Evolutionary conservation across 768 basidiomycete genomes (phyloP), one percentile per base, ranked within the genome.

Genomic region (Sporobolomyces pararoseus): DNA sequence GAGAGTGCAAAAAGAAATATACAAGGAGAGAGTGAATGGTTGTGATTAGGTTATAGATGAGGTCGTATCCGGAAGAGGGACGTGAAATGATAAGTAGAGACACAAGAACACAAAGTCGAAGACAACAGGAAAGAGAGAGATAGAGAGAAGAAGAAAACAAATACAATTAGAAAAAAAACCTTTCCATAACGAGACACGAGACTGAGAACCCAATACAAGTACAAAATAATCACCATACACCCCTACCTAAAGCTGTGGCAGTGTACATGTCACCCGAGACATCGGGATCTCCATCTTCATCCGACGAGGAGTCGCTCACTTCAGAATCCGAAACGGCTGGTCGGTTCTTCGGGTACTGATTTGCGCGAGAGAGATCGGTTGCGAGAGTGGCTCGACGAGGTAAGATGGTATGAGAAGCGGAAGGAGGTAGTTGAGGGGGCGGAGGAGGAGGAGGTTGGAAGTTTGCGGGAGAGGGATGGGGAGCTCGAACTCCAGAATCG

Each of bases 301-400:
- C 68, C 23, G 54, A 55, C 17, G 63, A 63, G 21, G 50, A 60
- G 21, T 65, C 44, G 58, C 68, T 70, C 32, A 70, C 25, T 42
- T 70, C 68, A 19, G 68, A 70, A 1, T 65, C 63, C 7, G 50
- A 39, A 6, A 47, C 63, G 47, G 19, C 49, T 14, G 17, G 35
- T 1, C 50, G 23, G 21, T 21, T 35, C 21, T 37, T 42, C 50
- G 59, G 27, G 23, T 27, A 37, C 21, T 47, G 39, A 16, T 60
- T 68, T 31, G 29, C 47, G 23, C 65, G 46, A 31, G 44, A 50
- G 32, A 53, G n/a, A 44, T 47, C 34, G 72, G 68, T 21, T 54
- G 61, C 10, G 60, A 63, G 44, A 17, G 31, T 54, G 31, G 31
- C 72, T 52, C 50, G 61, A 49, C 29, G 61, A 42, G 4, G 72